A percentile compares a stretch with the other conserved stretches of the same genome.
Conservation (phyloP, 2,329 filamentous ascomycete species). For the Neonectria neomacrospora region DNA sequence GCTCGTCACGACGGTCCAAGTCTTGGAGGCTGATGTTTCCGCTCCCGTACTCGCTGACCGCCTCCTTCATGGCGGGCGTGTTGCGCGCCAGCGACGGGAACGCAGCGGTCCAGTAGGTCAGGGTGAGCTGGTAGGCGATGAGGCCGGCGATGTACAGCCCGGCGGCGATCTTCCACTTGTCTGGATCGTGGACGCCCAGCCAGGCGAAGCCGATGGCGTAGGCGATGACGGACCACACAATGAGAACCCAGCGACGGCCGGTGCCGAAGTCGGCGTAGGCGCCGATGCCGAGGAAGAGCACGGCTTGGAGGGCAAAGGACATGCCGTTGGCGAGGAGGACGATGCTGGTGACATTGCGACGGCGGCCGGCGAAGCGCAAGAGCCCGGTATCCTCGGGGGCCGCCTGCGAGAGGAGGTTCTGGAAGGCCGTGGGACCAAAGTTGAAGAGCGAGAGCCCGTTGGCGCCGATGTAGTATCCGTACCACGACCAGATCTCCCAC, state of each 20-base stretch:
- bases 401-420: slow-evolving; percentile 71
- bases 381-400: slow-evolving; percentile 63
- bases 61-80: slow-evolving; percentile 48
- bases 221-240: slow-evolving; percentile 69
- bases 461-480: slow-evolving; percentile 71
- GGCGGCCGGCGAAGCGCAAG: slow-evolving; percentile 65
- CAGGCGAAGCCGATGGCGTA: slow-evolving; percentile 74
- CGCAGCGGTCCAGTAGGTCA: slow-evolving; percentile 77
- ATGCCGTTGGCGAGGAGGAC: slow-evolving; percentile 74
- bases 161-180: slow-evolving; percentile 69
- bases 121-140: slow-evolving; percentile 73
- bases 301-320: slow-evolving; percentile 73
- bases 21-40: slow-evolving; percentile 66
- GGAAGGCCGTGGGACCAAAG: slow-evolving; percentile 72
- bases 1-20: slow-evolving; percentile 69
- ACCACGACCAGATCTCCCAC: slow-evolving; percentile 44
- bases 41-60: slow-evolving; percentile 45
- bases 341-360: slow-evolving; percentile 72
- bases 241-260: slow-evolving; percentile 71
- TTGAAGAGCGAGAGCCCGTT: slow-evolving; percentile 73
- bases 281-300: slow-evolving; percentile 64
- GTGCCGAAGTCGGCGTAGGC: slow-evolving; percentile 72
- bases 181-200: slow-evolving; percentile 70
- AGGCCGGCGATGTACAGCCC: slow-evolving; percentile 74
- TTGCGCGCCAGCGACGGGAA: slow-evolving; percentile 55